Base-by-base conservation (phyloP, 768 basidiomycete genomes). In the Zangia roseola region DNA sequence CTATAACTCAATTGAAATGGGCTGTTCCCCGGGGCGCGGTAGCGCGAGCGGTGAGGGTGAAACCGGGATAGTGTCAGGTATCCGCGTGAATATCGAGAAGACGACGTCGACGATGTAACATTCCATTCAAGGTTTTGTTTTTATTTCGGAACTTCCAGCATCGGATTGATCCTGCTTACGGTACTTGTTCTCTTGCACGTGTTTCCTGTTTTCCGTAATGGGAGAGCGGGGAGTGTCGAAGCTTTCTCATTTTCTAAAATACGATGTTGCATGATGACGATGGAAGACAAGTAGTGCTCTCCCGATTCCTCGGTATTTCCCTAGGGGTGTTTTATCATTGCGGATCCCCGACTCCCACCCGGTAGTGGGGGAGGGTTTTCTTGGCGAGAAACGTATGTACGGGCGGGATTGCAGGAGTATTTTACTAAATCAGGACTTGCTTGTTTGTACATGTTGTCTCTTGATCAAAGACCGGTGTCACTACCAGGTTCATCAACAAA, bases 61-160 rank as follows among this genome's bases (percentile, higher is more conserved):
- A 26, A 47, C 16, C 0, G 56, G 55, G 19, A 52, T 48, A 21
- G 36, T 60, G 43, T 52, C 62, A 35, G 79, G 82, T 10, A 81
- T 86, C 51, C 73, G 78, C 47, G 76, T 86, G 19, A 76, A 85
- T 50, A 75, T 86, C 16, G 83, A 86, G 63, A 82, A 80, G 65
- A 74, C 74, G 38, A 80, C 78, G 20, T 71, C 75, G 42, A 75
- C 74, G 43, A 72, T 80, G 61, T 81, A 60, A 64, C 17, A 41
- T 25, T 40, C 26, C 43, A 45, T 40, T 44, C 40, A 24, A 34
- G 36, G 20, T 34, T 53, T 55, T 54, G 34, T 26, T 38, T 49
- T 60, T 38, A 44, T 47, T 61, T 59, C 56, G 56, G 62, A 55
- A 57, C n/a, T n/a, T n/a, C n/a, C 54, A 53, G 53, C 58, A 56